Conservation (phyloP, 257 asterid species). For the Coffea eugenioides region DNA sequence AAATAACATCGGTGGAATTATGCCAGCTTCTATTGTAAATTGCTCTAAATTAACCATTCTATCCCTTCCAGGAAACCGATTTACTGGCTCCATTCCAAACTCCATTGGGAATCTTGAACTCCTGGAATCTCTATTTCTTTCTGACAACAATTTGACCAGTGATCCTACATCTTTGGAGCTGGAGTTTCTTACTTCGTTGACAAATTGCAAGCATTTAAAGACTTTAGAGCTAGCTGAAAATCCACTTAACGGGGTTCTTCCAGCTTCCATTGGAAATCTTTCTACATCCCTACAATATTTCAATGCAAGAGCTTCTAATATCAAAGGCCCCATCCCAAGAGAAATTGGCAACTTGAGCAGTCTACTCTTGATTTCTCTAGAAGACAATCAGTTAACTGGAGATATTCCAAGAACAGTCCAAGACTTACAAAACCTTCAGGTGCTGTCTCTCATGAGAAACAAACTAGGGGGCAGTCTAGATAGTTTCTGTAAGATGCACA, state of each 20-base stretch:
- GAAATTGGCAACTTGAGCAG: not conserved
- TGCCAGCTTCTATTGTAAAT: constrained; percentile 16
- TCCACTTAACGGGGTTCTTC: constrained; percentile 13
- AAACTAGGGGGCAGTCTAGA: not conserved
- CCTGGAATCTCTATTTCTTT: not conserved
- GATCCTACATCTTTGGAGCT: not conserved
- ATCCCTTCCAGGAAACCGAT: not conserved
- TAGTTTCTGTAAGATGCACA: not conserved
- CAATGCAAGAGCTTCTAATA: not conserved
- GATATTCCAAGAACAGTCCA: constrained; percentile 21
- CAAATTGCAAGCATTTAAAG: not conserved
- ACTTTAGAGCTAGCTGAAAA: not conserved
- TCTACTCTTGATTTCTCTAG: not conserved
- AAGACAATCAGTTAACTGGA: constrained; percentile 26
- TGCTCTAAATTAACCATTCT: not conserved
- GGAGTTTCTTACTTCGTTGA: not conserved
- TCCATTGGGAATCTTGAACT: not conserved
- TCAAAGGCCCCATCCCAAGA: not conserved
- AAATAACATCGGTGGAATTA: constrained; percentile 15
- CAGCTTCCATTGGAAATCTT: constrained; percentile 4
- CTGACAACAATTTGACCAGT: not conserved
- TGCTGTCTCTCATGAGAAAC: constrained; percentile 10
- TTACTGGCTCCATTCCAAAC: not conserved
- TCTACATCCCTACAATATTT: not conserved
- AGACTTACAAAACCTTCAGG: constrained; percentile 19